A percentile compares a stretch with the other conserved stretches of the same genome.
phyloP scores from a whole-genome alignment of 495 filamentous ascomycete genomes.

The Daldinia decipiens region DNA sequence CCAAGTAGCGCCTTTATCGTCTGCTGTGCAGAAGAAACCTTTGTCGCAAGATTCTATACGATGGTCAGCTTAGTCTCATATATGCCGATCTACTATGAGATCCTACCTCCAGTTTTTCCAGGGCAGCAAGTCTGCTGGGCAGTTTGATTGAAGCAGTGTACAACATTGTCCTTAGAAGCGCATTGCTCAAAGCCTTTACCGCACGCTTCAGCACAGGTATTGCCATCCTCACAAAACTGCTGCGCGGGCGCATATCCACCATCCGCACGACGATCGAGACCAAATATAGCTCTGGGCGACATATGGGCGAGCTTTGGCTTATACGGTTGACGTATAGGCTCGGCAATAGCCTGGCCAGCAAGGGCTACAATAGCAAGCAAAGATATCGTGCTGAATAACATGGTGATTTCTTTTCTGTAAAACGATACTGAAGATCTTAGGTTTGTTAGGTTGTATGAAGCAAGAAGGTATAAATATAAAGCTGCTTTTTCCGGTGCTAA shows the following conservation, averaged over 20 bases:
- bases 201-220: constrained; percentile 61
- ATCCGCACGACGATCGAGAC: constrained; percentile 51
- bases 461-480: constrained; percentile 14
- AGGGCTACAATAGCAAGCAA: constrained; percentile 54
- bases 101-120: constrained; percentile 53
- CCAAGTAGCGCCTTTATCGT: constrained; percentile 53
- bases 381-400: constrained; percentile 54
- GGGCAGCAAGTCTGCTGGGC: constrained; percentile 59
- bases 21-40: constrained; percentile 60
- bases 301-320: constrained; percentile 52
- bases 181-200: constrained; percentile 56
- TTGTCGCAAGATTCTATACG: constrained; percentile 57
- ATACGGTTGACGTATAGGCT: constrained; percentile 55
- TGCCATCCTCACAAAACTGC: constrained; percentile 52
- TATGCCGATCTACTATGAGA: not conserved
- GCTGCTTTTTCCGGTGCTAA: constrained; percentile 12
- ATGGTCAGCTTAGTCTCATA: constrained; percentile 28
- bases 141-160: constrained; percentile 59
- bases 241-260: constrained; percentile 57
- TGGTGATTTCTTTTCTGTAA: constrained; percentile 34
- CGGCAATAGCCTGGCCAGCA: constrained; percentile 52
- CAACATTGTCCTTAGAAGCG: constrained; percentile 49
- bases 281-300: constrained; percentile 54
- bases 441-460: constrained; percentile 22
- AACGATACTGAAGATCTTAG: not conserved